Conservation (phyloP, 768 basidiomycete species). For the Ramaria sp. region DNA sequence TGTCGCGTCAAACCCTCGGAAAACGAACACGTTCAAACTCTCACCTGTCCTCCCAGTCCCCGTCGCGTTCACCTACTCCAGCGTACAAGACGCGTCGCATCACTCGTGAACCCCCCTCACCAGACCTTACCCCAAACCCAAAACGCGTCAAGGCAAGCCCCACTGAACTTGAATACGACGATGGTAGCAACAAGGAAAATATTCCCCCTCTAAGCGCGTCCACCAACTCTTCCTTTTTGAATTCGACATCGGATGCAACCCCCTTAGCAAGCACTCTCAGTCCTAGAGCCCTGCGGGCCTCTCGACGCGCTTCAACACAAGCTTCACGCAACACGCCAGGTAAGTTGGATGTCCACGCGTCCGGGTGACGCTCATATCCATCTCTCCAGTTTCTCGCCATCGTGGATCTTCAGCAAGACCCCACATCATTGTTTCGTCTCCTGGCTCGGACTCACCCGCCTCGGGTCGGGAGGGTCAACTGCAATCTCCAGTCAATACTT, state of each 20-base stretch:
- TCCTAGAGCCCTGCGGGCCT: background rate
- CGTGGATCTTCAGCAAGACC: background rate
- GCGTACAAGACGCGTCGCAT: background rate
- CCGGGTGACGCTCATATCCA: no score
- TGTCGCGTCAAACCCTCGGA: constrained; percentile 2
- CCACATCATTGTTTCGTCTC: background rate
- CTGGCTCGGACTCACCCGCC: background rate
- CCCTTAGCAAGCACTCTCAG: background rate
- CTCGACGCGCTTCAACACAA: no score
- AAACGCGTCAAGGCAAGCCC: constrained; percentile 50
- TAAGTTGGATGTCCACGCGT: no score
- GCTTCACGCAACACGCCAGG: no score
- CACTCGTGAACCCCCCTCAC: constrained; percentile 28
- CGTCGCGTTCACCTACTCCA: background rate
- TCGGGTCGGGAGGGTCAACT: constrained; percentile 15
- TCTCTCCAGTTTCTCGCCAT: no score
- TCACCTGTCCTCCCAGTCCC: background rate
- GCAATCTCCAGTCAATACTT: constrained; percentile 30
- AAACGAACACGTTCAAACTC: constrained; percentile 2
- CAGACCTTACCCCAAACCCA: constrained; percentile 50
- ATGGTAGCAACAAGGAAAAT: constrained; percentile 62
- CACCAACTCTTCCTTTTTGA: background rate
- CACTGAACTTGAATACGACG: constrained; percentile 32
- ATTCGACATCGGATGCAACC: background rate
- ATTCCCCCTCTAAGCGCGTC: constrained; percentile 30